Conservation (phyloP, 1,139 yeast genomes). For the Magnusiomyces suaveolens region DNA sequence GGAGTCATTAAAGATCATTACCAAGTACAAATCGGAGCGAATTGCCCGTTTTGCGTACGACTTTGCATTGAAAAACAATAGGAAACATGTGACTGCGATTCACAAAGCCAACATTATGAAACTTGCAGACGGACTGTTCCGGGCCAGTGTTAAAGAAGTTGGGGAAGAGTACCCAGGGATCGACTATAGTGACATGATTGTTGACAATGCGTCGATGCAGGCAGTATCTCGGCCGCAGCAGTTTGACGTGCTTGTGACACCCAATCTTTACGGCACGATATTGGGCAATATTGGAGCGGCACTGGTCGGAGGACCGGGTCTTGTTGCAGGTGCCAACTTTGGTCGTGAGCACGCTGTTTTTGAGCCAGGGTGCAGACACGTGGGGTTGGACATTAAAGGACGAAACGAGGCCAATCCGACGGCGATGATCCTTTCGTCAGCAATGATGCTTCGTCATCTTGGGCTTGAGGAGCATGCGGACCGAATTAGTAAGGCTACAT, state of each 20-base stretch:
- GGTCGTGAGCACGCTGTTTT: constrained; percentile 97
- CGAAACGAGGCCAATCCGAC: constrained; percentile 96
- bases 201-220: constrained; percentile 98
- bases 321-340: constrained; percentile 96
- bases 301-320: constrained; percentile 96
- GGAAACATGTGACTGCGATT: constrained; percentile 89
- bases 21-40: constrained; percentile 91
- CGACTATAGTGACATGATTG: constrained; percentile 84
- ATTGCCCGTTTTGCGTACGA: constrained; percentile 96
- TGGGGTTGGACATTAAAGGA: constrained; percentile 92
- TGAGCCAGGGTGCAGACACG: constrained; percentile 99
- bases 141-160: constrained; percentile 83
- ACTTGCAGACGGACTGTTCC: constrained; percentile 95
- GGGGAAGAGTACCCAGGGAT: constrained; percentile 86
- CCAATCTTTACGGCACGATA: constrained; percentile 96
- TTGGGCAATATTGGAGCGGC: constrained; percentile 98
- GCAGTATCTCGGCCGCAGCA: constrained; percentile 97
- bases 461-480: constrained; percentile 80
- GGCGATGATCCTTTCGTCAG: constrained; percentile 85
- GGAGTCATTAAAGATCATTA: constrained; percentile 90
- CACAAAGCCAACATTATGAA: constrained; percentile 99
- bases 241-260: constrained; percentile 94
- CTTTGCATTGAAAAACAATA: constrained; percentile 84
- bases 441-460: constrained; percentile 89
- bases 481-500: constrained; percentile 78